Percentiles rank a stretch among this genome's conserved stretches.
These are phyloP conservation scores for Fusarium domesticum DNA, from an alignment of 2,329 filamentous ascomycete genomes.

Conservation along the genomic window DNA sequence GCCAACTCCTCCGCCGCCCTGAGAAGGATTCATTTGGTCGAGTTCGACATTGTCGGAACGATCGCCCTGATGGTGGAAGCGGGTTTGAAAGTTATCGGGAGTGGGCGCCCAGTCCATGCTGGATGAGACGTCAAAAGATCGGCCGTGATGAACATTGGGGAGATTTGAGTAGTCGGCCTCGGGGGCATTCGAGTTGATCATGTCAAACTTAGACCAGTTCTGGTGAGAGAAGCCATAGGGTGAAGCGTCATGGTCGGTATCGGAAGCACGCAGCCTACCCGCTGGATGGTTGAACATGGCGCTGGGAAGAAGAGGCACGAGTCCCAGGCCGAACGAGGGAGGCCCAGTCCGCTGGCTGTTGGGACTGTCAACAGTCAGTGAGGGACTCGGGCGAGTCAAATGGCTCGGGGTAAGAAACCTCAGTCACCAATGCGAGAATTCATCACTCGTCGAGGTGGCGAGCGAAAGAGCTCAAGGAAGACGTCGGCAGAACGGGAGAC, in stretches of 20 bases:
- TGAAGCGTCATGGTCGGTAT: slow-evolving; percentile 28
- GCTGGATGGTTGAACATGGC: slow-evolving; percentile 39
- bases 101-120: slow-evolving; percentile 41
- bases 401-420: slow-evolving; percentile 35
- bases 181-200: slow-evolving; percentile 22
- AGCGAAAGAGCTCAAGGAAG: slow-evolving; percentile 32
- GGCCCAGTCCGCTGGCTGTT: slow-evolving; percentile 34
- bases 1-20: slow-evolving; percentile 33
- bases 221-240: slow-evolving; percentile 33
- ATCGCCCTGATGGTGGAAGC: slow-evolving; percentile 27
- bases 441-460: slow-evolving; percentile 37
- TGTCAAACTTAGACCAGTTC: slow-evolving; percentile 34
- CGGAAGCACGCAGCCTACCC: slow-evolving; percentile 33
- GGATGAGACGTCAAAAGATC: slow-evolving; percentile 28
- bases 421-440: slow-evolving; percentile 35
- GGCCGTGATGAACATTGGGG: slow-evolving; percentile 26
- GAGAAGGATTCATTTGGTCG: slow-evolving; percentile 24
- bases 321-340: slow-evolving; percentile 32
- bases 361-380: slow-evolving; percentile 34
- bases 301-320: slow-evolving; percentile 24
- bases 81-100: slow-evolving; percentile 29
- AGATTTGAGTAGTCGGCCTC: slow-evolving; percentile 24
- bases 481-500: slow-evolving; percentile 32
- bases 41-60: slow-evolving; percentile 29
- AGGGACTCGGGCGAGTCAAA: slow-evolving; percentile 40